phyloP scores from a whole-genome alignment of 805 yeast genomes.

The Saturnispora silvae region DNA sequence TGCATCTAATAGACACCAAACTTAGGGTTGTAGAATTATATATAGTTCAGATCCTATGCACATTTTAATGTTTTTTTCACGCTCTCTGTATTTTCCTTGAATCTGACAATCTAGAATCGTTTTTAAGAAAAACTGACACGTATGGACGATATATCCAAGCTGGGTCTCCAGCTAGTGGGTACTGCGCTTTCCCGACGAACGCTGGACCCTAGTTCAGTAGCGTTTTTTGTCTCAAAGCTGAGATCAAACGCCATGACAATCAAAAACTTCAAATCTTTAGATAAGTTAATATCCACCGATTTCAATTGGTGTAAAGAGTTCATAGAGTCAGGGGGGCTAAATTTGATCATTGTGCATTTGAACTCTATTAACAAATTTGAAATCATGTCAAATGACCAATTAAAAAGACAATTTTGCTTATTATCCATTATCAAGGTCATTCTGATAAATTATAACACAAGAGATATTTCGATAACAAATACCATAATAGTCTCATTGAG shows the following conservation, averaged over 20 bases:
- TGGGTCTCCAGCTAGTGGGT: constrained; percentile 26
- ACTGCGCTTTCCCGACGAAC: constrained; percentile 12
- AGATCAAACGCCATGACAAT: constrained; percentile 30
- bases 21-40: no score
- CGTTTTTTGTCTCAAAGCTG: constrained; percentile 31
- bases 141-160: constrained; percentile 15
- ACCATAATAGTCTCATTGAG: constrained; percentile 28
- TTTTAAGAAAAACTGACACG: no score
- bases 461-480: constrained; percentile 25
- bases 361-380: constrained; percentile 36
- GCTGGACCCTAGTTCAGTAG: constrained; percentile 25
- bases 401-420: constrained; percentile 64
- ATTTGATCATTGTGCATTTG: constrained; percentile 59
- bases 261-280: constrained; percentile 28
- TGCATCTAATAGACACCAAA: no score
- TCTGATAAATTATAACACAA: constrained; percentile 50
- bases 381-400: constrained; percentile 36
- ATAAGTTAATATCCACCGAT: constrained; percentile 13
- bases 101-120: no score
- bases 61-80: not conserved
- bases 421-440: constrained; percentile 69
- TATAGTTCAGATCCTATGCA: not conserved
- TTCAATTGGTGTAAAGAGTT: constrained; percentile 65
- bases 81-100: not conserved
- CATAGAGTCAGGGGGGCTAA: constrained; percentile 71